Percentiles rank a stretch among this genome's conserved stretches.
phyloP scores from a whole-genome alignment of 2,329 filamentous ascomycete species.

The Microthyrium microscopicum region DNA sequence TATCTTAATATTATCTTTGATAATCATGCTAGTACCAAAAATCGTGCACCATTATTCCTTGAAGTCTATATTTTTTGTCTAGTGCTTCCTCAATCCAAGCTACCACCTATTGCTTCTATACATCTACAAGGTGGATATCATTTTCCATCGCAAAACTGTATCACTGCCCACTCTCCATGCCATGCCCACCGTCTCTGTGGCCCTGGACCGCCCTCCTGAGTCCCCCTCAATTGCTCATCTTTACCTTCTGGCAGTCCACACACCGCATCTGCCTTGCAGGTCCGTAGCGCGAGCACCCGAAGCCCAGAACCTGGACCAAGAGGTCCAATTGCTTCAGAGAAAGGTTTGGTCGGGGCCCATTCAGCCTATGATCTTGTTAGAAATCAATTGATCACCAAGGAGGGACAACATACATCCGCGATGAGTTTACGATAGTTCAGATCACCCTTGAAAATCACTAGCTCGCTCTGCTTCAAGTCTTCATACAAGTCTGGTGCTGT shows the following conservation, averaged over 20 bases:
- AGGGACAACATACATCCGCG: constrained; percentile 55
- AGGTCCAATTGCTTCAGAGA: constrained; percentile 69
- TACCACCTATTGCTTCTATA: too few relatives aligned
- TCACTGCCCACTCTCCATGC: constrained; percentile 93
- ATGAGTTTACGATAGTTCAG: constrained; percentile 91
- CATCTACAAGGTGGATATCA: too few relatives aligned
- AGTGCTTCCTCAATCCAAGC: too few relatives aligned
- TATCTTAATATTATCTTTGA: too few relatives aligned
- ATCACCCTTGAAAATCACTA: constrained; percentile 95
- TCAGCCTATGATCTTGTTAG: constrained; percentile 32
- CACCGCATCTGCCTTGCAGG: constrained; percentile 92
- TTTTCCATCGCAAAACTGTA: constrained; percentile 64
- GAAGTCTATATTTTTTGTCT: too few relatives aligned
- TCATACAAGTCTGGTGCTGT: constrained; percentile 50
- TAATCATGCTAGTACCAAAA: too few relatives aligned
- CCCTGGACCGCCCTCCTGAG: constrained; percentile 54
- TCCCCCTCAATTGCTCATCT: constrained; percentile 61
- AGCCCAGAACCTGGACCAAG: constrained; percentile 67
- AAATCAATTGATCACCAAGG: background rate
- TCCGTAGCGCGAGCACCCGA: constrained; percentile 72
- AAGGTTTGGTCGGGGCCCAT: constrained; percentile 81
- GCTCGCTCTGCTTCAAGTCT: constrained; percentile 66
- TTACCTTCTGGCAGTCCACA: constrained; percentile 69
- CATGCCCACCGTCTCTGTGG: constrained; percentile 80
- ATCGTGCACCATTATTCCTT: too few relatives aligned